A percentile compares a stretch with the other conserved stretches of the same genome.
phyloP scores from a whole-genome alignment of 305 asterid genomes.

The Solanum hybrid region DNA sequence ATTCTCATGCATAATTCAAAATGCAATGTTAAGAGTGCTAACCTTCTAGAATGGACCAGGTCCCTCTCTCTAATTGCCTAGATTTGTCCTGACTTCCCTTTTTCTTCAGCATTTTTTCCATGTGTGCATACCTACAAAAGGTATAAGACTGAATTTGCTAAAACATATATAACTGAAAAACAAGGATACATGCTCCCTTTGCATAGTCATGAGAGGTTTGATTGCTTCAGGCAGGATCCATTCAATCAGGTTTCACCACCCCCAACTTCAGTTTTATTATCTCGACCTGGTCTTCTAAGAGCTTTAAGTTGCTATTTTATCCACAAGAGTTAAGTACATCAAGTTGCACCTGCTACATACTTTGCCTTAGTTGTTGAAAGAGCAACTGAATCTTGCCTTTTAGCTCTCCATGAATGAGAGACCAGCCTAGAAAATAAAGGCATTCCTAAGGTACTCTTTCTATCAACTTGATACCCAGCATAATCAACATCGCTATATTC shows the following conservation, averaged over 20 bases:
- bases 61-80: too few relatives aligned
- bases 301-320: too few relatives aligned
- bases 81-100: too few relatives aligned
- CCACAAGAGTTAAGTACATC: neutral
- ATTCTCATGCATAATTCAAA: neutral
- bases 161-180: too few relatives aligned
- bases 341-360: neutral
- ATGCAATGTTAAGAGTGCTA: too few relatives aligned
- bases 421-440: neutral
- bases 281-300: neutral
- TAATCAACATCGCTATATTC: neutral
- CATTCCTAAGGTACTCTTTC: neutral
- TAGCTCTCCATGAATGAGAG: neutral
- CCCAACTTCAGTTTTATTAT: neutral
- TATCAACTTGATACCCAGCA: neutral
- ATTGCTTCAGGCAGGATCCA: neutral
- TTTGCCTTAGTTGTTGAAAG: neutral
- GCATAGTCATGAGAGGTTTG: too few relatives aligned
- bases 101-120: too few relatives aligned
- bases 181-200: too few relatives aligned
- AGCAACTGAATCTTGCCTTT: neutral
- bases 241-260: neutral
- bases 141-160: too few relatives aligned
- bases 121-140: too few relatives aligned
- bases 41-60: too few relatives aligned